These are phyloP conservation scores for Nicotiana rustica DNA, from an alignment of 305 asterid genomes.

Conservation along the genomic window DNA sequence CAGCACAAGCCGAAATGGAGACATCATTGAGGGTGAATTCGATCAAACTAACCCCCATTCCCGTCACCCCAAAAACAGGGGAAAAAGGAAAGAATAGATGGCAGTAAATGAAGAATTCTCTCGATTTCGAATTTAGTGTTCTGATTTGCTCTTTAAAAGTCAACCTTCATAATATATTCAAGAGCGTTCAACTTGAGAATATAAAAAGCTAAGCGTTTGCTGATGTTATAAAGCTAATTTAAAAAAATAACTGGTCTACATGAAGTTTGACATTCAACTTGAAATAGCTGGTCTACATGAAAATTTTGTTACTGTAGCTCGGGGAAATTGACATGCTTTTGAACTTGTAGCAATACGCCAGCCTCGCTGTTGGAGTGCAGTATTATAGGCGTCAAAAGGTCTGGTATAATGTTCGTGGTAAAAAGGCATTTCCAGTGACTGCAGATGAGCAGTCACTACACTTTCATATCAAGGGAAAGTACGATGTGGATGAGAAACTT, in stretches of 20 bases:
- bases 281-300: slow-evolving; percentile 11
- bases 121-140: background rate
- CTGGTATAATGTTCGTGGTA: slow-evolving; percentile 65
- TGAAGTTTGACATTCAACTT: background rate
- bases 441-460: slow-evolving; percentile 48
- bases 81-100: background rate
- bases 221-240: too few species aligned
- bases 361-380: slow-evolving; percentile 67
- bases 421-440: slow-evolving; percentile 73
- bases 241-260: too few species aligned
- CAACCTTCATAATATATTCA: background rate
- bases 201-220: too few species aligned
- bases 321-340: slow-evolving; percentile 23
- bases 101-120: background rate
- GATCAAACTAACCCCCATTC: background rate
- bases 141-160: background rate
- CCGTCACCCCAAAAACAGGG: background rate
- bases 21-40: background rate
- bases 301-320: background rate
- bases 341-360: slow-evolving; percentile 58
- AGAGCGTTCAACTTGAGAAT: too few species aligned
- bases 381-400: slow-evolving; percentile 61
- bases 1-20: slow-evolving; percentile 21
- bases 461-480: slow-evolving; percentile 76
- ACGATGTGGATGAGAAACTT: slow-evolving; percentile 63